Base-by-base conservation (phyloP, 306 rosid genomes). In the Dryas drummondii region DNA sequence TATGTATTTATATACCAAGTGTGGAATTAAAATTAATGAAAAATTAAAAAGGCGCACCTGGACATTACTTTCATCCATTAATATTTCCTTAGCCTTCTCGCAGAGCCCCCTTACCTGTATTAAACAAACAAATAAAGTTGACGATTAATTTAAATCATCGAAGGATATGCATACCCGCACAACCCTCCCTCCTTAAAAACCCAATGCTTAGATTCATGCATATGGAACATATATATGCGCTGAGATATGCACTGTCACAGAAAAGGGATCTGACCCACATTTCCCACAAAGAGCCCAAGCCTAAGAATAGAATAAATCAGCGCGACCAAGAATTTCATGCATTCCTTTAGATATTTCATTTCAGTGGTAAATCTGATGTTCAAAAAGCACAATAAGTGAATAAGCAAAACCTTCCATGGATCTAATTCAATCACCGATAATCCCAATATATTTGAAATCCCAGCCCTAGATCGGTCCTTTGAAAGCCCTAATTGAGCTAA, bases 61-160 rank as follows among this genome's bases (percentile, higher is more conserved):
- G n/a, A 94, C 99, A 82, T 92, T 94, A 85, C 99, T 94, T 80
- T 94, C 99, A 40, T 92, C 96, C 97, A 90, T 94, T 77, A 94
- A 84, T 79, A 94, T 91, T 82, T 94, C 97, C 78, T 94, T 94
- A 57, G 97, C 97, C 88, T 94, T 94, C 19, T 89, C 97, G 71
- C 97, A 94, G 82, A 92, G 79, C 65, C 49, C 86, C 83, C 93
- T 87, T 54, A 92, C 97, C 97, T 94, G 82, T 74, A 76, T 42
- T 47, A 8, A 75, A 42, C 51, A 56, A 70, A 54, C 54, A 44
- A 70, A 60, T 19, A 16, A 49, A 59, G 49, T 57, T 78, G 44
- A 61, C n/a, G 14, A 66, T 52, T 65, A 58, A 69, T 41, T 74
- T 44, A 55, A 60, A 52, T n/a, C 72, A 69, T 52, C 5, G 55